phyloP scores from a whole-genome alignment of 2,329 filamentous ascomycete genomes.

The Fusarium heterosporum region DNA sequence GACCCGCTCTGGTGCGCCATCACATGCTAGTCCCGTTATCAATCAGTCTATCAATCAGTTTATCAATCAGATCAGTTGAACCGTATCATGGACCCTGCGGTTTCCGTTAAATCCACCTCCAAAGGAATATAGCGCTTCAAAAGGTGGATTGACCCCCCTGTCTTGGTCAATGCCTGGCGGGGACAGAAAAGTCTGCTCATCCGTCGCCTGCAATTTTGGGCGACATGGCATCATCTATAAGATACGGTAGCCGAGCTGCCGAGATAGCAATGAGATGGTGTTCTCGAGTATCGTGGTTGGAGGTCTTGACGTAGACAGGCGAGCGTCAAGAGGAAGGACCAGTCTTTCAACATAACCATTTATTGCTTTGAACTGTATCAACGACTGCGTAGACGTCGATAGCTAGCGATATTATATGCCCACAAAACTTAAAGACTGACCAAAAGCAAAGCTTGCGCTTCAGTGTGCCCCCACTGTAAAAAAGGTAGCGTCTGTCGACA shows the following conservation, averaged over 20 bases:
- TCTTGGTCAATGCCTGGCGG: not conserved
- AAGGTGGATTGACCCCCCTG: not conserved
- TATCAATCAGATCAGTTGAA: conserved; percentile 6
- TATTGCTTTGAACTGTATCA: no score
- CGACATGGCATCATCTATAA: not conserved
- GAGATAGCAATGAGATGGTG: no score
- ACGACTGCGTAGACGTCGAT: no score
- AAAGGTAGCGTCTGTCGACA: no score
- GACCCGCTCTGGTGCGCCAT: not conserved
- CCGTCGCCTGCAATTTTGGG: not conserved
- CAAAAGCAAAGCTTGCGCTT: no score
- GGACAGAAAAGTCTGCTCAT: not conserved
- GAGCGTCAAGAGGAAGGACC: no score
- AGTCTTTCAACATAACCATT: no score
- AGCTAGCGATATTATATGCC: no score
- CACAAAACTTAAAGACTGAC: no score
- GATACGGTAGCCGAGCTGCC: not conserved
- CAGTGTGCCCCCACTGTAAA: no score
- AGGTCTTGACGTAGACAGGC: no score
- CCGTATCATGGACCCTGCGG: not conserved
- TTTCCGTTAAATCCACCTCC: not conserved
- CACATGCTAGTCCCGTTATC: conserved; percentile 1
- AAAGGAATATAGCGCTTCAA: not conserved
- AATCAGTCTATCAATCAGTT: conserved; percentile 3
- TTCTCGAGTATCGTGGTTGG: no score